Percentiles rank a stretch among this genome's conserved stretches.
These are phyloP conservation scores for Hibiscus trionum DNA, from an alignment of 345 rosid species.

Conservation along the genomic window DNA sequence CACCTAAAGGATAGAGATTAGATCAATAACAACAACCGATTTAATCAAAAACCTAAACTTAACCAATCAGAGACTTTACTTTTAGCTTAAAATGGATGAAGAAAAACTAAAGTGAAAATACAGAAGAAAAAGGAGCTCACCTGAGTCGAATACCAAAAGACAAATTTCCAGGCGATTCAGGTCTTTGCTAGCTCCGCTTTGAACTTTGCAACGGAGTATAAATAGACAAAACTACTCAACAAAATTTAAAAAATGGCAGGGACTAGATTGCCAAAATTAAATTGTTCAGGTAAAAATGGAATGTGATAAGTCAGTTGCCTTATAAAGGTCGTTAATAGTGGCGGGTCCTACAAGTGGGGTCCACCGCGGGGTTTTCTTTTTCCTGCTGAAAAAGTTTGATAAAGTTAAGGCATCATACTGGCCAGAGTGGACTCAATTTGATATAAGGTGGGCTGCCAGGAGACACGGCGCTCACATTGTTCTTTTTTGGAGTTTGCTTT, in stretches of 20 bases:
- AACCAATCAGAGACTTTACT: background rate
- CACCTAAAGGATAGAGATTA: background rate
- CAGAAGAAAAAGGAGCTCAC: background rate
- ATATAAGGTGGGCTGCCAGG: background rate
- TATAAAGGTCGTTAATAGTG: background rate
- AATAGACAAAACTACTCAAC: background rate
- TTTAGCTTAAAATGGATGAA: background rate
- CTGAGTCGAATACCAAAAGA: background rate
- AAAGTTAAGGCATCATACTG: background rate
- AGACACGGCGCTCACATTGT: background rate
- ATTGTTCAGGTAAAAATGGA: background rate
- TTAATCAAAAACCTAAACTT: background rate
- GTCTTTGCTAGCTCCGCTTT: background rate
- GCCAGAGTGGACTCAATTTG: background rate
- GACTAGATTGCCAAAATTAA: background rate
- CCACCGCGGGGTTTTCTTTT: background rate
- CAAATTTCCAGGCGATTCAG: background rate
- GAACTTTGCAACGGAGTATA: background rate
- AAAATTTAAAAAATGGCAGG: background rate
- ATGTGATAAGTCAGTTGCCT: background rate
- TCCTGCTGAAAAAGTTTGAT: background rate
- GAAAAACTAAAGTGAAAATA: background rate
- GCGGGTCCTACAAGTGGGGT: background rate
- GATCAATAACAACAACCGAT: background rate
- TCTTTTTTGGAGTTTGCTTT: no score